Evolutionary conservation across 2,329 filamentous ascomycete genomes (phyloP), one percentile per base, ranked within the genome.

Genomic region (Diaporthe vexans): DNA sequence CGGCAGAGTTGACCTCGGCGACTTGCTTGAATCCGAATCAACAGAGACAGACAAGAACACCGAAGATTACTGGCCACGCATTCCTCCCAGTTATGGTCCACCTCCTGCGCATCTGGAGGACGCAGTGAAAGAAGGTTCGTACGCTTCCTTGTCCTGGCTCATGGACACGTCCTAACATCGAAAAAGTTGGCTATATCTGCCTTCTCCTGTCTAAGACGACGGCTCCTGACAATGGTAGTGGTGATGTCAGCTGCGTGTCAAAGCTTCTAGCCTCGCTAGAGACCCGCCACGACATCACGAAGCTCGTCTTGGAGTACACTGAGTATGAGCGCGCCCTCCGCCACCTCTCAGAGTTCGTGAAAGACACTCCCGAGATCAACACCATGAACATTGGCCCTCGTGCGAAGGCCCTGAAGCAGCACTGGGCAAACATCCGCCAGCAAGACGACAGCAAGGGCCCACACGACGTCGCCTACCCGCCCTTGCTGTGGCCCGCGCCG

Each of bases 51-150:
- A 40, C 3, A n/a, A 40, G 10, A 21, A 4, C 35, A 59, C 35
- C n/a, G 35, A 40, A 35, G 57, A 59, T 59, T 26, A 40, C 24
- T 59, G 57, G 57, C 57, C 57, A 40, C 57, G 57, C 6, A 37
- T 59, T 13, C 57, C 57, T n/a, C 33, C 7, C 2, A 40, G 13
- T 26, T 59, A 59, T 40, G 35, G 57, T 7, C 57, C 57, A 24
- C 57, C 57, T 17, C 57, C 57, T 26, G 8, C 33, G 6, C 57
- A 40, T 26, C 35, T 40, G 19, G 57, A 59, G 4, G 24, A 59
- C 37, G 35, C 57, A 59, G 57, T 59, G 35, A 40, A 40, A 40
- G 57, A 59, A 59, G 57, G 57, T 59, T 59, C 21, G 5, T 26
- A 26, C 5, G 15, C 3, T 24, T 33, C 11, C 4, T 37, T 17